A percentile compares a stretch with the other conserved stretches of the same genome.
Evolutionary conservation across 129 eudicot genomes (phyloP).

Genomic region (Calendula officinalis): DNA sequence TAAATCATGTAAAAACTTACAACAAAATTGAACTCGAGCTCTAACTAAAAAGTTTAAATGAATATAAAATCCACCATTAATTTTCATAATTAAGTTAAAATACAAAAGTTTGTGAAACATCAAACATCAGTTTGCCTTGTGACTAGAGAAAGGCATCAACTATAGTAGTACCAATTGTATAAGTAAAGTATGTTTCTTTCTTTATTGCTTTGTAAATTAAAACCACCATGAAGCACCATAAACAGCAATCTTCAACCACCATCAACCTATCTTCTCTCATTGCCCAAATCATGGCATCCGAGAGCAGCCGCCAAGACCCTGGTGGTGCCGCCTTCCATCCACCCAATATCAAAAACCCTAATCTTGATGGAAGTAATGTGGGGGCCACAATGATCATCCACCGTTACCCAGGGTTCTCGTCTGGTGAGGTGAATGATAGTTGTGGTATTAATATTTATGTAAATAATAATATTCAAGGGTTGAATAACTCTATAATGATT

Average conservation of each 20-base stretch:
- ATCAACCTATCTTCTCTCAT: slow-evolving; percentile 31
- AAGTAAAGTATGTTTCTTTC: slow-evolving; percentile 38
- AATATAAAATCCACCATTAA: too few species aligned
- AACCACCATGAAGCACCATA: slow-evolving; percentile 49
- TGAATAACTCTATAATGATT: slow-evolving; percentile 64
- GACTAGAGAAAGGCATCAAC: slow-evolving; percentile 35
- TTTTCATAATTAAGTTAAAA: too few species aligned
- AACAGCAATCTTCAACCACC: slow-evolving; percentile 25
- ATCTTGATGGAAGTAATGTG: slow-evolving; percentile 43
- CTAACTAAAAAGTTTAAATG: too few species aligned
- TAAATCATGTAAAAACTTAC: too few species aligned
- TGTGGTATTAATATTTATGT: slow-evolving; percentile 63
- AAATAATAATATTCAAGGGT: slow-evolving; percentile 64
- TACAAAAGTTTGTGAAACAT: too few species aligned
- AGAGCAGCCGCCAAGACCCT: slow-evolving; percentile 15
- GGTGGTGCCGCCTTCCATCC: slow-evolving; percentile 24
- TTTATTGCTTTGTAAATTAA: slow-evolving; percentile 21
- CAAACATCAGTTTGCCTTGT: slow-evolving; percentile 48
- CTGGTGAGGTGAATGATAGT: slow-evolving; percentile 40
- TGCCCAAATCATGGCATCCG: slow-evolving; percentile 35
- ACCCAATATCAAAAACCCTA: slow-evolving; percentile 29
- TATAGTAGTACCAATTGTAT: slow-evolving; percentile 20
- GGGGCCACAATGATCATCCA: slow-evolving; percentile 56
- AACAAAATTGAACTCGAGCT: too few species aligned
- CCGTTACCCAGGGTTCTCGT: slow-evolving; percentile 20